Evolutionary conservation across 2,329 filamentous ascomycete species (phyloP), one percentile per base, ranked within the genome.

Genomic region (Colletotrichum graminicola): DNA sequence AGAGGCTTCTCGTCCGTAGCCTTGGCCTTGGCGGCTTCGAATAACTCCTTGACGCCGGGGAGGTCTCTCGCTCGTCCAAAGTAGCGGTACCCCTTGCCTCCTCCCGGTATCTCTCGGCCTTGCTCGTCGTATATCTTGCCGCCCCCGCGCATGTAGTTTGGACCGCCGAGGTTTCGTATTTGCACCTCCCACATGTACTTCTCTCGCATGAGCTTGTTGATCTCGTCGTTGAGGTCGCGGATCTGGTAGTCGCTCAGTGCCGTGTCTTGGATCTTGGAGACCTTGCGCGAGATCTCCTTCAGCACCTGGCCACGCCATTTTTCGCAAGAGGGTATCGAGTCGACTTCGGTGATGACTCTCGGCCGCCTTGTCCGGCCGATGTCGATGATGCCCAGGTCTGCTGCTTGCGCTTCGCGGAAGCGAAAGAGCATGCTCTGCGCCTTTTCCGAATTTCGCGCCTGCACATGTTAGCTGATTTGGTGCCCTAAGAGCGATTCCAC

Each of bases 381-480:
- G 85, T 98, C 95, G 83, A 99, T 93, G 82, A 98, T 98, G 79
- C 95, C 95, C 59, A 98, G 89, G 84, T 98, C 95, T 75, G 94
- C 94, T 75, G 95, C 95, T 89, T 98, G 96, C 77, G 95, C 93
- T 79, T 97, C 96, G 82, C 96, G 94, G 87, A 99, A 99, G 87
- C 96, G 95, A 86, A 98, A 99, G 82, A 99, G 95, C 95, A 99
- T 99, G 59, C 95, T 98, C 87, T 99, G 96, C 78, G 96, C 95
- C 83, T 98, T 99, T 88, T 98, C 95, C 56, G 94, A 95, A 83
- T 98, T 98, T 80, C 95, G 95, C 79, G 95, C 95, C 95, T 94
- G 76, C 16, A 32, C 36, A n/a, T 45, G 43, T 72, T 62, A 72
- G 66, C 52, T 34, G 2, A 2, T 8, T 0, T 18, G 5, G 5